Percentiles rank a stretch among this genome's conserved stretches.
Conservation (phyloP, 176 grass and related monocot genomes). For the Tuctoria greenei region DNA sequence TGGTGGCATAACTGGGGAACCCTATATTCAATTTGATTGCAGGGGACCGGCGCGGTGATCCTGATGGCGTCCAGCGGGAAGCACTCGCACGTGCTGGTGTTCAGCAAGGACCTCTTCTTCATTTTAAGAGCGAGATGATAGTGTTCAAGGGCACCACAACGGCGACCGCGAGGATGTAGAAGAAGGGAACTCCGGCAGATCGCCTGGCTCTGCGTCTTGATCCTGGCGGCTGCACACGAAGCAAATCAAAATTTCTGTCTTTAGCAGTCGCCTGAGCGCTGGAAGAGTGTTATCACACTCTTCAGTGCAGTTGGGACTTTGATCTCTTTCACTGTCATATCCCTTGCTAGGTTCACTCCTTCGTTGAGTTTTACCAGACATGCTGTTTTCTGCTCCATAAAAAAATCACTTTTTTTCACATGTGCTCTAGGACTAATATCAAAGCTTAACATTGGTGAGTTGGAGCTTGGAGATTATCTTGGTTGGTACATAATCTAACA, state of each 20-base stretch:
- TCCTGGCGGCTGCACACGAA: no score
- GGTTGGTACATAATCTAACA: conserved; percentile 43
- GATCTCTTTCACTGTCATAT: conserved; percentile 78
- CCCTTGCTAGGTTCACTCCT: conserved; percentile 52
- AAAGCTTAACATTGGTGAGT: conserved; percentile 66
- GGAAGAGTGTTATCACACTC: conserved; percentile 65
- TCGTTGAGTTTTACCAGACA: background rate
- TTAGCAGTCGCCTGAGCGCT: no score
- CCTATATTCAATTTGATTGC: conserved; percentile 16
- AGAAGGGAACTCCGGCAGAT: no score
- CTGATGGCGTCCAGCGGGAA: conserved; percentile 54
- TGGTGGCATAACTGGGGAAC: background rate
- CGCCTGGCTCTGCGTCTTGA: no score
- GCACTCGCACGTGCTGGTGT: conserved; percentile 58
- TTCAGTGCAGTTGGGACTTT: conserved; percentile 77
- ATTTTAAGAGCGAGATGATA: no score
- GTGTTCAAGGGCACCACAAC: no score
- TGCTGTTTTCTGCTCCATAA: background rate
- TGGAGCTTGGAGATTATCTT: conserved; percentile 86
- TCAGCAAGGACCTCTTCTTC: conserved; percentile 88
- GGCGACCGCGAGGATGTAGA: no score
- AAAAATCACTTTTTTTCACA: conserved; percentile 26
- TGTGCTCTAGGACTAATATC: conserved; percentile 65
- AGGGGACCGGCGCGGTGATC: conserved; percentile 70
- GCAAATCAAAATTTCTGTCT: no score